A percentile compares a stretch with the other conserved stretches of the same genome.
phyloP scores from a whole-genome alignment of 768 basidiomycete species.

The Phanerochaete sordida region DNA sequence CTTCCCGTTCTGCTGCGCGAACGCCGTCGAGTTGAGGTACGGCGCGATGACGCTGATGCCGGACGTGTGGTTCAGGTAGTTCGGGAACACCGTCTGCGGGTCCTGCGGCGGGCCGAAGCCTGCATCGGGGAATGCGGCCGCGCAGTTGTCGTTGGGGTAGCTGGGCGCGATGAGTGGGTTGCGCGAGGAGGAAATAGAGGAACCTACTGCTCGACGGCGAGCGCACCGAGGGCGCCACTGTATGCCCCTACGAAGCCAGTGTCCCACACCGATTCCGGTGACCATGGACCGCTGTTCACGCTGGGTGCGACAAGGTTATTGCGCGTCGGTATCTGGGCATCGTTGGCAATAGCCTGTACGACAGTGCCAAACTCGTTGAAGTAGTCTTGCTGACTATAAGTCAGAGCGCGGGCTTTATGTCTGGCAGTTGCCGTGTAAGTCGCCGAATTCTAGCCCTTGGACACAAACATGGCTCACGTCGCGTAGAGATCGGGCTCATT shows the following conservation, averaged over 20 bases:
- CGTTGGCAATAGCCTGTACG: slow-evolving; percentile 20
- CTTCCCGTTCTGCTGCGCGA: slow-evolving; percentile 30
- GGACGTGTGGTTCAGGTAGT: slow-evolving; percentile 42
- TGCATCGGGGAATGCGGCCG: slow-evolving; percentile 21
- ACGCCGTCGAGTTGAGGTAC: slow-evolving; percentile 33
- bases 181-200: neutral
- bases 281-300: slow-evolving; percentile 29
- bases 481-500: slow-evolving; percentile 60
- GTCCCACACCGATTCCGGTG: slow-evolving; percentile 29
- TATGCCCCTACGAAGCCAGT: slow-evolving; percentile 27
- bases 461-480: slow-evolving; percentile 32
- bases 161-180: too few species aligned
- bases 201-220: slow-evolving; percentile 38
- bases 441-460: neutral
- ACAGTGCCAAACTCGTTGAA: slow-evolving; percentile 28
- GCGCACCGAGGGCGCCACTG: slow-evolving; percentile 30
- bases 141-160: slow-evolving; percentile 35
- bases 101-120: slow-evolving; percentile 23
- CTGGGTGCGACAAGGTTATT: slow-evolving; percentile 31
- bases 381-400: slow-evolving; percentile 26
- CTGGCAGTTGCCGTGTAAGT: slow-evolving; percentile 7
- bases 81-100: slow-evolving; percentile 37
- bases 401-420: slow-evolving; percentile 36
- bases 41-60: slow-evolving; percentile 30
- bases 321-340: slow-evolving; percentile 17